Evolutionary conservation across 768 basidiomycete genomes (phyloP).

Genomic region (Krasilnikovozyma curviuscula): DNA sequence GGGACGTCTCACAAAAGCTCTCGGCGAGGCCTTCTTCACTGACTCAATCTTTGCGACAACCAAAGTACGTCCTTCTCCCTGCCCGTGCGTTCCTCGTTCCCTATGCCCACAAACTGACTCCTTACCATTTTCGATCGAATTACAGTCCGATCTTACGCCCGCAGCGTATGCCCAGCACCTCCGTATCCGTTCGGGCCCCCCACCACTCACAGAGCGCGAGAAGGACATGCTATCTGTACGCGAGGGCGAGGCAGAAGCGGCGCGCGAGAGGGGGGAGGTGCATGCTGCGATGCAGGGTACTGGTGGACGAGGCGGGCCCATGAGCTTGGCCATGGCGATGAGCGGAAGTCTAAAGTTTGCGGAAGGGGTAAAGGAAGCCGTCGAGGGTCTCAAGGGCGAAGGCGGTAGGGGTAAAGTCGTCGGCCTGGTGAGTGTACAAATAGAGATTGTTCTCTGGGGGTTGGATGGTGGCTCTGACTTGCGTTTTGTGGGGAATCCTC

Average conservation of each 20-base stretch:
- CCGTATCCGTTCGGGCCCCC: slow-evolving; percentile 2
- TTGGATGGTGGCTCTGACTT: background rate
- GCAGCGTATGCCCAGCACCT: slow-evolving; percentile 3
- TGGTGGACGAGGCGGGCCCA: slow-evolving; percentile 1
- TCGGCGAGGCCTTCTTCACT: slow-evolving; percentile 5
- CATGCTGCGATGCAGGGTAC: slow-evolving; percentile 5
- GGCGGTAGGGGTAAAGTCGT: slow-evolving; percentile 2
- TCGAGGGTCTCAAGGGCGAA: slow-evolving; percentile 1
- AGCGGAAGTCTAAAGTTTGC: slow-evolving; percentile 7
- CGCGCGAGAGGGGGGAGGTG: too few relatives aligned
- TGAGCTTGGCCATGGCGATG: slow-evolving; percentile 3
- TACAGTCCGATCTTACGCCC: slow-evolving; percentile 5
- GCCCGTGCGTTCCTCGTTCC: background rate
- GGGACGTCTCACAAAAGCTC: slow-evolving; percentile 7
- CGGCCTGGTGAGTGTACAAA: background rate
- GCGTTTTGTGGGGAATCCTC: background rate
- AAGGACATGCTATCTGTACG: slow-evolving; percentile 3
- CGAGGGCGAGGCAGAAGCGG: slow-evolving; percentile 3
- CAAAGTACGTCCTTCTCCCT: background rate
- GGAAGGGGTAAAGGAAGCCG: slow-evolving; percentile 7
- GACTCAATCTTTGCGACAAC: background rate
- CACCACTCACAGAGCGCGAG: slow-evolving; percentile 9
- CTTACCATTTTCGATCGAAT: slow-evolving; percentile 3
- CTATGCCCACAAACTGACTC: slow-evolving; percentile 3
- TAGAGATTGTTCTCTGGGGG: background rate